Conservation (phyloP, 2,329 filamentous ascomycete genomes). For the Nemania abortiva region DNA sequence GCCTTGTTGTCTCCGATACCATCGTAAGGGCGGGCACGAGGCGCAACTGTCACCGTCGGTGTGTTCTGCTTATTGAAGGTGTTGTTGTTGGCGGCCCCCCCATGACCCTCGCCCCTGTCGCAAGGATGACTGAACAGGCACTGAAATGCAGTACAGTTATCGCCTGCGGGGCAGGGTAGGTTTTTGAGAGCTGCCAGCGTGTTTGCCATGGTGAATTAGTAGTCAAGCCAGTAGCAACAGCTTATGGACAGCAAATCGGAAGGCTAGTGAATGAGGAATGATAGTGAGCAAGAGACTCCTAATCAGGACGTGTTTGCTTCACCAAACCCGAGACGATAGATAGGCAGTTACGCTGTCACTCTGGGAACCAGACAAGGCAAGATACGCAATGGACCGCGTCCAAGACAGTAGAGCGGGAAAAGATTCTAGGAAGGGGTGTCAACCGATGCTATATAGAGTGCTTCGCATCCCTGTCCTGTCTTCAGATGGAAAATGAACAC, state of each 20-base stretch:
- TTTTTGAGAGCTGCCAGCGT: conserved; percentile 57
- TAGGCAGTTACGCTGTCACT: conserved; percentile 23
- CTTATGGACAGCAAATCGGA: not conserved
- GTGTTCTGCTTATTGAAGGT: conserved; percentile 1
- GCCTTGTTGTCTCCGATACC: conserved; percentile 20
- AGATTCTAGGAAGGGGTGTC: not conserved
- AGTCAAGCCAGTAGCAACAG: not conserved
- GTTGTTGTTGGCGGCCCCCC: conserved; percentile 30
- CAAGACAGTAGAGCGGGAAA: conserved; percentile 3
- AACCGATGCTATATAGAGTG: not conserved
- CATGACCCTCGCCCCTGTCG: conserved; percentile 47
- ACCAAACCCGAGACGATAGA: conserved; percentile 13
- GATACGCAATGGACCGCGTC: not conserved
- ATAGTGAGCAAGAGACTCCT: not conserved
- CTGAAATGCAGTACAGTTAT: conserved; percentile 61
- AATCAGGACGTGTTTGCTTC: conserved; percentile 13
- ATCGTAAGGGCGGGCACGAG: conserved; percentile 17
- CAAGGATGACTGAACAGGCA: conserved; percentile 63
- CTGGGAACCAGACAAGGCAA: not conserved
- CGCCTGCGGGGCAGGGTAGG: conserved; percentile 64
- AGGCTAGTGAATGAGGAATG: conserved; percentile 14
- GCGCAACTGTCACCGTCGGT: conserved; percentile 12
- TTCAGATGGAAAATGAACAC: not conserved
- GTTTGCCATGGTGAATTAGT: conserved; percentile 43
- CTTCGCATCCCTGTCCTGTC: conserved; percentile 14